Evolutionary conservation across 176 grass and related monocot genomes (phyloP), one percentile per base, ranked within the genome.

Genomic region (Chrysopogon serrulatus): DNA sequence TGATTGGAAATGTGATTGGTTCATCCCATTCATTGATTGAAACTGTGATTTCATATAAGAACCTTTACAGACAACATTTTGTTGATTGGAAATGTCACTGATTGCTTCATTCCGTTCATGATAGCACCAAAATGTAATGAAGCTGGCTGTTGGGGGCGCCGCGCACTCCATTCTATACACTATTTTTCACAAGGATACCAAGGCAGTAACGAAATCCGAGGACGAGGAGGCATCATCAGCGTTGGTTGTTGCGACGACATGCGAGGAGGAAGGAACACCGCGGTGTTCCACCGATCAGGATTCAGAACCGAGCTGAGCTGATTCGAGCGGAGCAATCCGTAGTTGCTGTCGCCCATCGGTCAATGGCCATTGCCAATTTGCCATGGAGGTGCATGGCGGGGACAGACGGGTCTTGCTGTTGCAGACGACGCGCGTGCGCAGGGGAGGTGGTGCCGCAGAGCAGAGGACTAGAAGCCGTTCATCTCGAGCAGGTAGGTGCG

Each of bases 401-500:
- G 45, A 6, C 16, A 17, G n/a, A n/a, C n/a, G n/a, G 42, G 33
- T 84, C 59, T 76, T 18, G 32, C 35, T 1, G 15, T 24, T 34
- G 40, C 61, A 61, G 48, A 18, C 45, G 39, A 21, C 17, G 27
- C 30, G 15, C 16, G 19, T 8, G 43, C 23, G 30, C 6, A 63
- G 35, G 11, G 4, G 43, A 14, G 4, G 71, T 13, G 72, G 6
- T 18, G 36, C n/a, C n/a, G 8, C 27, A 2, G 19, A 5, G 10
- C 17, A 37, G 63, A n/a, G 91, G 0, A 24, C 79, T 85, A 94
- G 90, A 94, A 94, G 11, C 92, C 90, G 86, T 94, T 94, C 92
- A 94, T 94, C 92, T 94, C 92, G 47, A 92, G 85, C 15, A 94
- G 85, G 85, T 94, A 94, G 49, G 92, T 88, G 79, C 92, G 87